phyloP scores from a whole-genome alignment of 352 stramenopile species.

The Globisporangium nunn region DNA sequence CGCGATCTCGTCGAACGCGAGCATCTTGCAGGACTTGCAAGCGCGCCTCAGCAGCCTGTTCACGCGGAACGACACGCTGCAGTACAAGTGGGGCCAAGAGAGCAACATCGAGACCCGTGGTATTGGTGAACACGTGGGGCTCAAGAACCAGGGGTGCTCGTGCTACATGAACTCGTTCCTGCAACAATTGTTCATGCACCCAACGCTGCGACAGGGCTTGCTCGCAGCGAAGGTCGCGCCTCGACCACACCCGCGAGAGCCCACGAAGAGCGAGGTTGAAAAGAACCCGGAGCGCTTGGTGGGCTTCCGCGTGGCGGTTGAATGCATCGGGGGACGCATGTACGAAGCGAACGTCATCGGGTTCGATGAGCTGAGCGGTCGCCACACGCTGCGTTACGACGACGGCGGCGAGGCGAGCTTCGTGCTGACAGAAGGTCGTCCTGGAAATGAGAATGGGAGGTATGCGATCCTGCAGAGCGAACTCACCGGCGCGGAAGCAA shows the following conservation, averaged over 20 bases:
- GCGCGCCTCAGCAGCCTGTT: constrained; percentile 54
- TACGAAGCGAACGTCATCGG: constrained; percentile 91
- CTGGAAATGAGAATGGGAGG: constrained; percentile 94
- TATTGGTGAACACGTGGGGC: constrained; percentile 83
- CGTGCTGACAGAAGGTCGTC: constrained; percentile 88
- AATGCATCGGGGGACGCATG: constrained; percentile 90
- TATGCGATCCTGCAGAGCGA: constrained; percentile 86
- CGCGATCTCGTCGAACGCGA: constrained; percentile 59
- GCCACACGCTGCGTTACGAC: constrained; percentile 84
- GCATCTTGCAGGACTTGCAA: constrained; percentile 56
- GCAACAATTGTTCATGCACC: constrained; percentile 95
- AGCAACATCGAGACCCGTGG: constrained; percentile 75
- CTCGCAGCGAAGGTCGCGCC: constrained; percentile 62
- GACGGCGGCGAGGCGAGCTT: constrained; percentile 84
- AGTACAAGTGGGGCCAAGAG: constrained; percentile 79
- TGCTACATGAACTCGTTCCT: constrained; percentile 99
- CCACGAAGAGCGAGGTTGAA: constrained; percentile 87
- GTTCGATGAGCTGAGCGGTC: constrained; percentile 75
- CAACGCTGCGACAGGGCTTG: constrained; percentile 70
- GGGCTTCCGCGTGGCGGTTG: constrained; percentile 84
- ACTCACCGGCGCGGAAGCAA: constrained; percentile 69
- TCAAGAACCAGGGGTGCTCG: constrained; percentile 99
- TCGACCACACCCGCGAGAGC: constrained; percentile 44
- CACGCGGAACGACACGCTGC: constrained; percentile 45
- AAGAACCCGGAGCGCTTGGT: constrained; percentile 65